Percentiles rank a stretch among this genome's conserved stretches.
These are phyloP conservation scores for Mycena vitilis DNA, from an alignment of 768 basidiomycete genomes.

Conservation along the genomic window DNA sequence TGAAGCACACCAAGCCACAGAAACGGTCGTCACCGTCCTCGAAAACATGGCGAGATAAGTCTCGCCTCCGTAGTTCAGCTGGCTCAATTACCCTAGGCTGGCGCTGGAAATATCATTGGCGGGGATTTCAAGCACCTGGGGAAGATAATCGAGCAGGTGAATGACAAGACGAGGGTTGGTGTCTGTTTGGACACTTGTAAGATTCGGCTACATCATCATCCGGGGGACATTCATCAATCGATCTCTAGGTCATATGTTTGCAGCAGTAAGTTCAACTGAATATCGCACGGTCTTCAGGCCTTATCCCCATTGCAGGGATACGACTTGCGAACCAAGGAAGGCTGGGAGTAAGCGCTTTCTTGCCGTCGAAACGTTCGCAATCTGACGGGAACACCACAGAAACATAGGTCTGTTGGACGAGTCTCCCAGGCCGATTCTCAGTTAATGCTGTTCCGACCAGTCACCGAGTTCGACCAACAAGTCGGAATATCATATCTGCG, in stretches of 20 bases:
- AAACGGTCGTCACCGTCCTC: conserved; percentile 70
- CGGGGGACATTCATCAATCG: background rate
- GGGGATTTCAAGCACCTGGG: conserved; percentile 75
- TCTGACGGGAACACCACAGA: conserved; percentile 38
- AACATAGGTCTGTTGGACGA: conserved; percentile 23
- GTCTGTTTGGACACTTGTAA: conserved; percentile 90
- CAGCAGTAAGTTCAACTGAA: conserved; percentile 63
- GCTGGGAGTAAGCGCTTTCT: conserved; percentile 70
- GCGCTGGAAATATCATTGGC: conserved; percentile 83
- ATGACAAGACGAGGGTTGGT: conserved; percentile 80
- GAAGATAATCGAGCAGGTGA: conserved; percentile 74
- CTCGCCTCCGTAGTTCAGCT: background rate
- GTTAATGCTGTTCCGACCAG: conserved; percentile 46
- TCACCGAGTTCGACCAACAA: conserved; percentile 72
- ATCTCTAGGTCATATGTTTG: conserved; percentile 77
- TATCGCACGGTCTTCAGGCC: background rate
- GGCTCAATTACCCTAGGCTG: conserved; percentile 61
- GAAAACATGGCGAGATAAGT: conserved; percentile 79
- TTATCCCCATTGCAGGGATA: conserved; percentile 65
- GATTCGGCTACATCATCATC: conserved; percentile 29
- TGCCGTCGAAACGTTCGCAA: conserved; percentile 27
- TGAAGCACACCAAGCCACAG: conserved; percentile 71
- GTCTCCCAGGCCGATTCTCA: background rate
- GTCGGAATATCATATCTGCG: conserved; percentile 80
- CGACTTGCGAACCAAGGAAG: conserved; percentile 78